phyloP scores from a whole-genome alignment of 2,329 filamentous ascomycete species.

The Colletotrichum kahawae region DNA sequence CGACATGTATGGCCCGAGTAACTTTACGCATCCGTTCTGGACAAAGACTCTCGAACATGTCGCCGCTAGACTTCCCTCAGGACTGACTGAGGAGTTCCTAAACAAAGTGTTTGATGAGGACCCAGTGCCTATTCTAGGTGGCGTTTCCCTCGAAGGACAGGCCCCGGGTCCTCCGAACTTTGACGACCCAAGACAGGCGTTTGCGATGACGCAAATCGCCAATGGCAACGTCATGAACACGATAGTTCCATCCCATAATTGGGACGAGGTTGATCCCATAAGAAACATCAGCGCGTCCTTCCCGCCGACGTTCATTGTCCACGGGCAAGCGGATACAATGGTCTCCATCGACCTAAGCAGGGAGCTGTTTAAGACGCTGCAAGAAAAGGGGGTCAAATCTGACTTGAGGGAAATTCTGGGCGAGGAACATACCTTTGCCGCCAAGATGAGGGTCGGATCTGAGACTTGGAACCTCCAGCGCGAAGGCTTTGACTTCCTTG shows the following conservation, averaged over 20 bases:
- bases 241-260: constrained; percentile 30
- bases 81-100: constrained; percentile 33
- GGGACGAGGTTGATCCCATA: constrained; percentile 37
- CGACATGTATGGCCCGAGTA: constrained; percentile 45
- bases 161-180: constrained; percentile 36
- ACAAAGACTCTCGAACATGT: constrained; percentile 34
- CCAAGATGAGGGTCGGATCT: constrained; percentile 43
- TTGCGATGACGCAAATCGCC: constrained; percentile 45
- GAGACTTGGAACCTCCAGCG: constrained; percentile 38
- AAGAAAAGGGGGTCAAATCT: constrained; percentile 34
- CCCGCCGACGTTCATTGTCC: constrained; percentile 47
- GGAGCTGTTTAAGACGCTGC: constrained; percentile 30
- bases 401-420: constrained; percentile 41
- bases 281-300: constrained; percentile 33
- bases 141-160: constrained; percentile 47
- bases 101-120: constrained; percentile 37
- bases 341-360: constrained; percentile 41
- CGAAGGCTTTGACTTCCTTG: constrained; percentile 46
- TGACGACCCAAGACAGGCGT: constrained; percentile 39
- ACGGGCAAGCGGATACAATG: constrained; percentile 42
- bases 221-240: constrained; percentile 40
- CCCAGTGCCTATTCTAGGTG: constrained; percentile 40
- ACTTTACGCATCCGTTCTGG: constrained; percentile 43
- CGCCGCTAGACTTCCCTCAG: constrained; percentile 28
- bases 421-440: constrained; percentile 48